phyloP scores from a whole-genome alignment of 805 yeast species.

The Ogataea paraovalis region DNA sequence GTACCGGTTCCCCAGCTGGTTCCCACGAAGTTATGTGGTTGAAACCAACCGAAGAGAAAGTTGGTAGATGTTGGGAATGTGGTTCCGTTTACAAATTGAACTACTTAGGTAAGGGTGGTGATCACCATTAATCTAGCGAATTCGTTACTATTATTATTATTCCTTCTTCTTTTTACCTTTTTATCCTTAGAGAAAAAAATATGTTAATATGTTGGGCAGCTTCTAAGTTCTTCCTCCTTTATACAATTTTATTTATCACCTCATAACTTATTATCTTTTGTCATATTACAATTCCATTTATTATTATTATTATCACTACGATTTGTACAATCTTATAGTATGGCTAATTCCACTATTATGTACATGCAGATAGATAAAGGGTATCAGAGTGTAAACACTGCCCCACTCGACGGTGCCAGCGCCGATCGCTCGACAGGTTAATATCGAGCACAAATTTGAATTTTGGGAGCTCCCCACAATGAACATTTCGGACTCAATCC shows the following conservation, averaged over 20 bases:
- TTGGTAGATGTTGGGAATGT: conserved; percentile 98
- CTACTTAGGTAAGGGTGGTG: conserved; percentile 75
- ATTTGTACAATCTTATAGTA: not conserved
- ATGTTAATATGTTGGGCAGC: not conserved
- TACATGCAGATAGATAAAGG: too few relatives aligned
- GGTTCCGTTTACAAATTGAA: conserved; percentile 91
- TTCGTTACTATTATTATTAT: not conserved
- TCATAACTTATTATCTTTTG: conserved; percentile 1
- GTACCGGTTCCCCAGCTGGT: conserved; percentile 94
- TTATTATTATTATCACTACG: not conserved
- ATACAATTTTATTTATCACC: not conserved
- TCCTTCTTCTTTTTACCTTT: conserved; percentile 1
- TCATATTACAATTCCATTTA: conserved; percentile 1
- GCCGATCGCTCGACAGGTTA: too few relatives aligned
- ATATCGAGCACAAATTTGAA: too few relatives aligned
- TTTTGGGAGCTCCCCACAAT: too few relatives aligned
- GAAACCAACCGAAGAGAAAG: conserved; percentile 76
- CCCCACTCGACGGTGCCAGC: too few relatives aligned
- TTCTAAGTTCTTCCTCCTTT: not conserved
- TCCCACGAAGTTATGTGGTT: conserved; percentile 91
- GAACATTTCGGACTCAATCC: too few relatives aligned
- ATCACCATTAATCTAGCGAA: conserved; percentile 42
- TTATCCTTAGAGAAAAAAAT: not conserved
- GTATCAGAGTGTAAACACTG: too few relatives aligned
- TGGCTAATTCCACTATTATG: not conserved